Conservation (phyloP, 805 yeast genomes). For the Candida suzukii region DNA sequence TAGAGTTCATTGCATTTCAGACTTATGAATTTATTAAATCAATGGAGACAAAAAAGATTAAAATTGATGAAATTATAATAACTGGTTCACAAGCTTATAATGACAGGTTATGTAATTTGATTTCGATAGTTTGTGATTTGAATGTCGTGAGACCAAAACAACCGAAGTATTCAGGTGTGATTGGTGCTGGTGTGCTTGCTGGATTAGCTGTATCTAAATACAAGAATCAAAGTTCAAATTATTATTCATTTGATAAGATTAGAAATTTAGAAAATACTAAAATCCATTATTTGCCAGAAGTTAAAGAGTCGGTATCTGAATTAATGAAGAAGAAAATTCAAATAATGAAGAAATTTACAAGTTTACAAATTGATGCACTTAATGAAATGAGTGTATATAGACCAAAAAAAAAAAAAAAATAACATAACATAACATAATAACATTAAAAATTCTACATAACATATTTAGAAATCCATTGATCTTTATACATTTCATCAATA, state of each 20-base stretch:
- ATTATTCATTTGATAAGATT: too few species aligned
- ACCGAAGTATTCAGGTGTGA: slow-evolving; percentile 1
- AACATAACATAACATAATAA: not conserved
- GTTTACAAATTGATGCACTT: not conserved
- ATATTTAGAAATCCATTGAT: slow-evolving; percentile 24
- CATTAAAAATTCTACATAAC: not conserved
- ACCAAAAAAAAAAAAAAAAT: too few species aligned
- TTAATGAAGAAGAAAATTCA: slow-evolving; percentile 11
- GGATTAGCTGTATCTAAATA: not conserved
- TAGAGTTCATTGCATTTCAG: slow-evolving; percentile 49
- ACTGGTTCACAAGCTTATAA: slow-evolving; percentile 52
- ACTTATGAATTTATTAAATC: slow-evolving; percentile 32
- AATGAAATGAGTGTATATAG: not conserved
- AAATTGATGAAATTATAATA: slow-evolving; percentile 28
- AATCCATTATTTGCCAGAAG: too few species aligned
- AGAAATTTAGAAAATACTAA: too few species aligned
- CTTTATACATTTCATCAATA: slow-evolving; percentile 25
- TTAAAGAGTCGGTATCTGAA: too few species aligned
- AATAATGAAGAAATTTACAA: slow-evolving; percentile 5
- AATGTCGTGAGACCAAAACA: not conserved
- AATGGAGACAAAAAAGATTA: slow-evolving; percentile 16
- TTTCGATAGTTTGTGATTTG: not conserved
- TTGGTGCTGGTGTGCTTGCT: slow-evolving; percentile 5
- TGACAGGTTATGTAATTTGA: slow-evolving; percentile 20
- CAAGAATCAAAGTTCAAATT: too few species aligned